Evolutionary conservation across 164 flowering plant species (phyloP), one percentile per base, ranked within the genome.

Genomic region (Nelumbo lutea): DNA sequence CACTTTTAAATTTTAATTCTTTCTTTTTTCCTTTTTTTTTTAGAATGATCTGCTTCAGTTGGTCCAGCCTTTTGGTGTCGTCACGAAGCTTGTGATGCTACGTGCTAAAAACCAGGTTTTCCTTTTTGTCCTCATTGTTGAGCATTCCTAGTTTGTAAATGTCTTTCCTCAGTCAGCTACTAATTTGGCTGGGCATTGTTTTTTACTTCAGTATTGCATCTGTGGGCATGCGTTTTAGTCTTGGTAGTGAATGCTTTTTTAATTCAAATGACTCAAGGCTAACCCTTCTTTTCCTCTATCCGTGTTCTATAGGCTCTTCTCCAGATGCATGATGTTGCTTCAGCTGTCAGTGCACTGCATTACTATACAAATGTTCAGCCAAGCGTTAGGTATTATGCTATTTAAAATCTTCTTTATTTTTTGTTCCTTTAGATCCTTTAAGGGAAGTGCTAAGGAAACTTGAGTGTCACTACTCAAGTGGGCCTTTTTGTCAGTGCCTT

Each of bases 41-140:
- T 81, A 94, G 98, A 84, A 85, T 83, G 99, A 95, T 80, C 81
- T 95, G 78, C 91, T 95, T 77, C 91, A 88, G 82, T 81, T 95
- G 59, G 89, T 95, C 73, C 98, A 92, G 73, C 93, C 99, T 57
- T 92, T 90, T 87, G 99, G 99, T 39, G 88, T 79, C 52, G 85
- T 90, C 67, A 81, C 89, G 42, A 92, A 92, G 78, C 92, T 89
- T 68, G 99, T 95, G 65, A 92, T 95, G 98, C 83, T 95, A 51
- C 87, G 99, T 5, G 99, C 99, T 41, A 95, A 95, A 75, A 95
- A 92, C 75, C 99, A 95, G 99, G 99, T 92, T 39, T 48, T 9
- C n/a, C 14, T 14, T 46, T 27, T 42, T 61, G 59, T 44, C 2
- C 9, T 60, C 3, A 15, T 60, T 60, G 45, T 5, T 42, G 9